These are phyloP conservation scores for Plenodomus lindquistii DNA, from an alignment of 2,329 filamentous ascomycete genomes.

Conservation along the genomic window DNA sequence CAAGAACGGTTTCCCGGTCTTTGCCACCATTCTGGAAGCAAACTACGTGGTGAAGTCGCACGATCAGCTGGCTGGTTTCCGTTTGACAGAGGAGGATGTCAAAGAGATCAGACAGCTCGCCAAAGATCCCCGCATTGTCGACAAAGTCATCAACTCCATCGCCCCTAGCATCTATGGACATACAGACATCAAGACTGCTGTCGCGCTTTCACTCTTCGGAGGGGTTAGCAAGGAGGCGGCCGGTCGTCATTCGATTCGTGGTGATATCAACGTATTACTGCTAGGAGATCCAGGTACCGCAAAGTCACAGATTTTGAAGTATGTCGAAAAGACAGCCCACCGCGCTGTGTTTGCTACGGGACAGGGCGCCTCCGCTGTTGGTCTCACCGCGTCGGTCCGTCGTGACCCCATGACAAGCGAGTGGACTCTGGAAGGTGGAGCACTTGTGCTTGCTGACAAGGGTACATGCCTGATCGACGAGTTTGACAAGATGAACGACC, in stretches of 20 bases:
- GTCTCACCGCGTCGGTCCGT: conserved; percentile 94
- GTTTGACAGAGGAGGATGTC: conserved; percentile 93
- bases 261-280: conserved; percentile 96
- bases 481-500: conserved; percentile 99
- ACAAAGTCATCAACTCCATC: conserved; percentile 90
- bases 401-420: conserved; percentile 94
- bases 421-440: conserved; percentile 96
- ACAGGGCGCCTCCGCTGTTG: conserved; percentile 94
- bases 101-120: conserved; percentile 85
- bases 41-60: conserved; percentile 97
- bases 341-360: conserved; percentile 96
- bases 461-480: conserved; percentile 97
- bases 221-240: conserved; percentile 91
- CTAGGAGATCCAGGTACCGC: conserved; percentile 97
- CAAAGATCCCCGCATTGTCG: conserved; percentile 86
- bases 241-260: conserved; percentile 87
- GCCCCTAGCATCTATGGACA: conserved; percentile 98
- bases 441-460: conserved; percentile 89
- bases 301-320: conserved; percentile 97
- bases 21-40: conserved; percentile 95
- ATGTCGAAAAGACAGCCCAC: conserved; percentile 95
- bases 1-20: conserved; percentile 97
- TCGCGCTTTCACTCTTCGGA: conserved; percentile 91
- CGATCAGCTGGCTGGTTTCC: conserved; percentile 95
- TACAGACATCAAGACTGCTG: conserved; percentile 93